Base-by-base conservation (phyloP, 129 eudicot genomes). In the Centella asiatica region DNA sequence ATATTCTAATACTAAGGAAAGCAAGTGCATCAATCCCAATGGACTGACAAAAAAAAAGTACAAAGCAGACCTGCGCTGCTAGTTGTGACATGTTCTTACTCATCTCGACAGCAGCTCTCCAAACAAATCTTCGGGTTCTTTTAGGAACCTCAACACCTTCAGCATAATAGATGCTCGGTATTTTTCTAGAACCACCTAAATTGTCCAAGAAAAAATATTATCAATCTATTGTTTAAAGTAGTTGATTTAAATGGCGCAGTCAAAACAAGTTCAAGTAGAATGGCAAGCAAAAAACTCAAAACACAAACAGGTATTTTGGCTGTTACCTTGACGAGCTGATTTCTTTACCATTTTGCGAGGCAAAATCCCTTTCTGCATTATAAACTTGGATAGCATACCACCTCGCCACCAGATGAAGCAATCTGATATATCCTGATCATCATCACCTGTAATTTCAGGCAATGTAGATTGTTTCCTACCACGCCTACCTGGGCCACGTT, bases 101-200 rank as follows among this genome's bases (percentile, higher is more conserved):
- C 96, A 85, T 74, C 61, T 88, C 96, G 54, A 88, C 92, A 28
- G 95, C 95, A 60, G 96, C 89, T 70, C 96, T 79, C 99, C 99
- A 93, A 14, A 85, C 46, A 51, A 82, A 76, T 70, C 80, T 95
- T 42, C 85, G 70, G 89, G 88, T 93, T 80, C 83, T 82, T 81
- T 79, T 85, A 31, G 93, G 85, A 67, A 81, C 70, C 65, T 81
- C 92, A 64, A 78, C 70, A 67, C 87, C 95, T 29, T 88, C 99
- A 57, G 74, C 75, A 73, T 93, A 88, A 56, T 69, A 74, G 57
- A 88, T 72, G 17, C 95, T 81, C 9, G 78, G 70, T 76, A 93
- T 68, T 72, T 71, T 88, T 56, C 73, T 74, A 50, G 72, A 69
- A 70, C 96, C 99, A 78, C 99, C 99, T 93, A 73, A n/a, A 65